phyloP scores from a whole-genome alignment of 2,329 filamentous ascomycete genomes.

The Talaromyces verruculosus region DNA sequence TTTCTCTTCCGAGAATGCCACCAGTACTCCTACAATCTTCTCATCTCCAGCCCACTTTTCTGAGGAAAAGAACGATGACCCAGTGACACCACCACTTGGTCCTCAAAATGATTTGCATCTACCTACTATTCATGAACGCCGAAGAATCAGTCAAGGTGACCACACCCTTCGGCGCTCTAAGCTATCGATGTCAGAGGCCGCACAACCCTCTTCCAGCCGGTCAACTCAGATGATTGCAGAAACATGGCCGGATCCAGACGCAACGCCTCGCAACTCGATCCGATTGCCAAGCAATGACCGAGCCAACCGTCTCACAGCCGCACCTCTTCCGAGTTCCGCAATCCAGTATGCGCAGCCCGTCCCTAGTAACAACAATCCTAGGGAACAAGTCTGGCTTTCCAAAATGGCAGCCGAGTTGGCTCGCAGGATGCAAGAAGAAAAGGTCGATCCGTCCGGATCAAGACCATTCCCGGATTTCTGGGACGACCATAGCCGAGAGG shows the following conservation, averaged over 20 bases:
- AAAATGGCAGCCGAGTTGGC: slow-evolving; percentile 92
- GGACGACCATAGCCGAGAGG: slow-evolving; percentile 39
- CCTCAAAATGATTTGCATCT: slow-evolving; percentile 41
- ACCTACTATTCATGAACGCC: slow-evolving; percentile 37
- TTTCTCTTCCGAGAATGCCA: slow-evolving; percentile 40
- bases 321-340: slow-evolving; percentile 31
- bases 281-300: slow-evolving; percentile 20
- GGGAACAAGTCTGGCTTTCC: slow-evolving; percentile 50
- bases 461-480: slow-evolving; percentile 39
- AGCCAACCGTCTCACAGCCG: slow-evolving; percentile 26
- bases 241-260: slow-evolving; percentile 31
- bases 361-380: slow-evolving; percentile 27
- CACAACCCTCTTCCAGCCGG: slow-evolving; percentile 29
- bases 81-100: slow-evolving; percentile 53
- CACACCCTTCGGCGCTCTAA: slow-evolving; percentile 29
- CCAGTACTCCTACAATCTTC: slow-evolving; percentile 49
- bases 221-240: slow-evolving; percentile 19
- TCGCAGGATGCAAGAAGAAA: slow-evolving; percentile 79
- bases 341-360: slow-evolving; percentile 36
- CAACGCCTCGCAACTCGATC: slow-evolving; percentile 36
- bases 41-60: slow-evolving; percentile 57
- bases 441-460: slow-evolving; percentile 44
- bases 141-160: slow-evolving; percentile 31
- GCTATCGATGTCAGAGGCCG: slow-evolving; percentile 27
- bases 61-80: slow-evolving; percentile 60